Conservation (phyloP, 306 rosid genomes). For the Cucumis hystrix region DNA sequence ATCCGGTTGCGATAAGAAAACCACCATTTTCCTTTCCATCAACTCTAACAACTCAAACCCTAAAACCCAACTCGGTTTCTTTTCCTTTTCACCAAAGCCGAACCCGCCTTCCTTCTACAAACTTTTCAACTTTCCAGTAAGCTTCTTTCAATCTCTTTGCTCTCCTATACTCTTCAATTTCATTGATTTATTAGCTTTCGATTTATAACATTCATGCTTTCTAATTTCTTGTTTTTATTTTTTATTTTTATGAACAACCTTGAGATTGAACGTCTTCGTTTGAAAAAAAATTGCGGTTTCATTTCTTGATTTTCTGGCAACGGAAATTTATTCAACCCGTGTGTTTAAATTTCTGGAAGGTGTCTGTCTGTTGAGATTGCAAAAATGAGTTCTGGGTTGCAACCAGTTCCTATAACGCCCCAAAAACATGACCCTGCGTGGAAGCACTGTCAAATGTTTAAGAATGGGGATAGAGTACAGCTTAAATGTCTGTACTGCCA, state of each 20-base stretch:
- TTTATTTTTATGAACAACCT: background rate
- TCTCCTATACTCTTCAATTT: background rate
- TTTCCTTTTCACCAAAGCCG: conserved; percentile 12
- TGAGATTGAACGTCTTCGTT: background rate
- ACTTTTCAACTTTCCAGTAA: conserved; percentile 31
- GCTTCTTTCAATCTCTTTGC: conserved; percentile 9
- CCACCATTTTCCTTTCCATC: conserved; percentile 18
- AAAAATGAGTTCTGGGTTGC: conserved; percentile 45
- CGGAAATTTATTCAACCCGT: background rate
- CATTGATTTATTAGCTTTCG: background rate
- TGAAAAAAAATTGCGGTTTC: background rate
- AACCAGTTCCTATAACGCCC: conserved; percentile 55
- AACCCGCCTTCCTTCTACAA: background rate
- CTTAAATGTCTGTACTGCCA: conserved; percentile 71
- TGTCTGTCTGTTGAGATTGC: background rate
- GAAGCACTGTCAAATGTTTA: conserved; percentile 87
- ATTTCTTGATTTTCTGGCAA: background rate
- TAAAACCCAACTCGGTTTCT: conserved; percentile 39
- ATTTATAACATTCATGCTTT: background rate
- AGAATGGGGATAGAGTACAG: conserved; percentile 71
- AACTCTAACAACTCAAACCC: conserved; percentile 5
- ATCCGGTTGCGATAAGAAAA: conserved; percentile 18
- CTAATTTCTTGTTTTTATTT: background rate
- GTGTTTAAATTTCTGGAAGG: background rate
- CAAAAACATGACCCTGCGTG: conserved; percentile 94